Conservation (phyloP, 176 grass and related monocot species). For the Oryza meyeriana region DNA sequence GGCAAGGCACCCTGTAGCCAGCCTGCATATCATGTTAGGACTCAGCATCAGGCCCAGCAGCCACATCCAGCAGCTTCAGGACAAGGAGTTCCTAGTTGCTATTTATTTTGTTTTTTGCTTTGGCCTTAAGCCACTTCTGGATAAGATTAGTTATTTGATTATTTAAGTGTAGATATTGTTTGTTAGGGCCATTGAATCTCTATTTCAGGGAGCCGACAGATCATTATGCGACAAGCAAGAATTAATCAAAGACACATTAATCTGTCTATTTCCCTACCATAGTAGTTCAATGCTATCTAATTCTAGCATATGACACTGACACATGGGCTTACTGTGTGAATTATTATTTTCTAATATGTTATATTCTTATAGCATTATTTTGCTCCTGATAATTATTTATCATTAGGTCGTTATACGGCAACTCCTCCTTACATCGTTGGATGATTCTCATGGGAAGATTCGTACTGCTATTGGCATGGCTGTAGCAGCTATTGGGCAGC, state of each 20-base stretch:
- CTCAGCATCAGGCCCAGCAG: background rate
- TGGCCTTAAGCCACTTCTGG: background rate
- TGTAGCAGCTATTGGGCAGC: slow-evolving; percentile 82
- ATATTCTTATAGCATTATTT: background rate
- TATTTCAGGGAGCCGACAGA: background rate
- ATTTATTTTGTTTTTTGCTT: background rate
- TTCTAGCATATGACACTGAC: background rate
- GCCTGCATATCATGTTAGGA: background rate
- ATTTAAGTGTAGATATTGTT: background rate
- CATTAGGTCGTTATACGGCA: slow-evolving; percentile 68
- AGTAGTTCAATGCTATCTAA: background rate
- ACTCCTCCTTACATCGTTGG: slow-evolving; percentile 72
- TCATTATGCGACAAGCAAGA: background rate
- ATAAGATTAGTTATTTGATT: background rate
- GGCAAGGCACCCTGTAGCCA: background rate
- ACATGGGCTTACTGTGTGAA: background rate
- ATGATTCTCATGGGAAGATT: slow-evolving; percentile 88
- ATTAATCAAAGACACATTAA: background rate
- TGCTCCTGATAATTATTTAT: slow-evolving; percentile 7
- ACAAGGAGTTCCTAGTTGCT: background rate
- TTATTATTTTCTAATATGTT: slow-evolving; percentile 7
- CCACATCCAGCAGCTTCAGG: background rate
- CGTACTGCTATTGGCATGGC: slow-evolving; percentile 91
- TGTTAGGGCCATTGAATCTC: background rate
- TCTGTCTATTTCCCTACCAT: background rate